Evolutionary conservation across 2,329 filamentous ascomycete species (phyloP).

Genomic region (Aplosporella prunicola): DNA sequence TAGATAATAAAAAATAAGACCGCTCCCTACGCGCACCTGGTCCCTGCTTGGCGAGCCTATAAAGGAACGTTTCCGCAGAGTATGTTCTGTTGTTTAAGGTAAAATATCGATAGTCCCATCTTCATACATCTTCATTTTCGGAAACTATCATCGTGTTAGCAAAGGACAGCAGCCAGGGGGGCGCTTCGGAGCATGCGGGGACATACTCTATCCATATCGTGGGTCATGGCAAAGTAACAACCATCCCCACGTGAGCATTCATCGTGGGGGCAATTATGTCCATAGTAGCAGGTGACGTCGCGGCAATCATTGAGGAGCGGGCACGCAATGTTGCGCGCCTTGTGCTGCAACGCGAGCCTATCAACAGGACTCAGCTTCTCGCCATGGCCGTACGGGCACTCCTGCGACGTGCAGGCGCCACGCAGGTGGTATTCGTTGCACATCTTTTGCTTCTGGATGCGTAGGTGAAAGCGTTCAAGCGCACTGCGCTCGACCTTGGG

Average conservation of each 20-base stretch:
- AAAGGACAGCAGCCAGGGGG: no score
- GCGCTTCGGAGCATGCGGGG: background rate
- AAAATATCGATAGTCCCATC: slow-evolving; percentile 11
- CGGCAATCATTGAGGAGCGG: slow-evolving; percentile 17
- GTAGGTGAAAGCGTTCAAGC: slow-evolving; percentile 19
- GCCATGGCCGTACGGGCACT: slow-evolving; percentile 28
- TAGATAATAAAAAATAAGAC: no score
- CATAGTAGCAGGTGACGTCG: slow-evolving; percentile 25
- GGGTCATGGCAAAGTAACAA: slow-evolving; percentile 26
- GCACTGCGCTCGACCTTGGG: slow-evolving; percentile 20
- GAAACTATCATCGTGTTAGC: background rate
- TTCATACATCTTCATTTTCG: slow-evolving; percentile 11
- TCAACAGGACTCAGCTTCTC: slow-evolving; percentile 23
- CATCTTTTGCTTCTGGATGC: slow-evolving; percentile 21
- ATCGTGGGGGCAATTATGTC: slow-evolving; percentile 22
- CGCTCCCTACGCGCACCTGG: no score
- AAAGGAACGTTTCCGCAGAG: no score
- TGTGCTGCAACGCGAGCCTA: slow-evolving; percentile 25
- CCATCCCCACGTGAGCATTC: slow-evolving; percentile 22
- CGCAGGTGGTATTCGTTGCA: slow-evolving; percentile 30
- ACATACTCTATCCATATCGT: slow-evolving; percentile 24
- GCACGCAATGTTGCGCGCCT: slow-evolving; percentile 25
- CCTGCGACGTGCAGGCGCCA: slow-evolving; percentile 23
- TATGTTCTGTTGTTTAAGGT: no score
- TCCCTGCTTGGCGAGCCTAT: no score